phyloP scores from a whole-genome alignment of 306 rosid genomes.

The Alnus glutinosa region DNA sequence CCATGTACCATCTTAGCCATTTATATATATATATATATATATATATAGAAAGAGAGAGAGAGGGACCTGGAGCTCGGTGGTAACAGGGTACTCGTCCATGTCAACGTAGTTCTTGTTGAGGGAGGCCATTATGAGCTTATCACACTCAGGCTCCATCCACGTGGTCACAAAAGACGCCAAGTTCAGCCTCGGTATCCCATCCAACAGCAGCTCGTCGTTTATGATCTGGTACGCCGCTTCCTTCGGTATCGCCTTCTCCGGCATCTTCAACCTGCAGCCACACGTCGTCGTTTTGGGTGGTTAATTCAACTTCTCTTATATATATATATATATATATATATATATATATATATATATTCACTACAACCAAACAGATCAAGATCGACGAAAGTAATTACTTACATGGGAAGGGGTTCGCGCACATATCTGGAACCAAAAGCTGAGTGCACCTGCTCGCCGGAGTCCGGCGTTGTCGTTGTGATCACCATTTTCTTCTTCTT shows the following conservation, averaged over 20 bases:
- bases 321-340: no score
- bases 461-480: constrained; percentile 15
- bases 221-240: constrained; percentile 58
- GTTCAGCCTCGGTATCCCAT: constrained; percentile 50
- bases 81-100: constrained; percentile 94
- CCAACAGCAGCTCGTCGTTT: constrained; percentile 56
- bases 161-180: constrained; percentile 64
- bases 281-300: no score
- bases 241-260: constrained; percentile 32
- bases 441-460: constrained; percentile 15
- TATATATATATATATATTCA: no score
- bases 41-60: not conserved
- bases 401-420: constrained; percentile 34
- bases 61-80: constrained; percentile 79
- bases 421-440: constrained; percentile 48
- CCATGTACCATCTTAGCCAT: no score
- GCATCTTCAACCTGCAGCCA: constrained; percentile 38
- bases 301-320: no score
- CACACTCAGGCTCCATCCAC: constrained; percentile 85
- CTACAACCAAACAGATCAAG: not conserved
- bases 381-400: not conserved
- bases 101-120: constrained; percentile 89
- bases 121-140: constrained; percentile 67
- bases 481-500: constrained; percentile 16
- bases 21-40: no score